A percentile compares a stretch with the other conserved stretches of the same genome.
Conservation (phyloP, 1,139 yeast species). For the Citeromyces hawaiiensis region DNA sequence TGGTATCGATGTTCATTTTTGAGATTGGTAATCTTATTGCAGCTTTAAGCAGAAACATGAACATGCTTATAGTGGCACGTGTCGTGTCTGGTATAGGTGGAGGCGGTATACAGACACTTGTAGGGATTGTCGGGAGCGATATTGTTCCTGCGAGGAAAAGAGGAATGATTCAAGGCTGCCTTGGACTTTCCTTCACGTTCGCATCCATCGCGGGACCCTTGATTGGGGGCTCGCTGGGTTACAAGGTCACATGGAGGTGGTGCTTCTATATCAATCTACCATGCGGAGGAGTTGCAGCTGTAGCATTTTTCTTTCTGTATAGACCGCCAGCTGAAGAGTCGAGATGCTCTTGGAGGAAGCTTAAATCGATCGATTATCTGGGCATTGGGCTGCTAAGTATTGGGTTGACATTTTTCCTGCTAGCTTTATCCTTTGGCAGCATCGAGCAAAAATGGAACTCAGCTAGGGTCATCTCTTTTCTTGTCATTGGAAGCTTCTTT, state of each 20-base stretch:
- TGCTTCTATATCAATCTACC: slow-evolving; percentile 61
- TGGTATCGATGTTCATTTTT: slow-evolving; percentile 38
- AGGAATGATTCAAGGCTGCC: slow-evolving; percentile 27
- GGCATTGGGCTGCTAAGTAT: slow-evolving; percentile 29
- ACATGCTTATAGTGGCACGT: slow-evolving; percentile 54
- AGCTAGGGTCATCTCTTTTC: slow-evolving; percentile 38
- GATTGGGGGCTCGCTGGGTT: slow-evolving; percentile 51
- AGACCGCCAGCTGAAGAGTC: slow-evolving; percentile 44
- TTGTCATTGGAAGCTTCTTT: slow-evolving; percentile 39
- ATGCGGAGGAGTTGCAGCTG: slow-evolving; percentile 39
- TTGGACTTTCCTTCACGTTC: slow-evolving; percentile 7
- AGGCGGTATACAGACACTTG: slow-evolving; percentile 51
- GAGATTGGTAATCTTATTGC: slow-evolving; percentile 51
- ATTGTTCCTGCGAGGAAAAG: slow-evolving; percentile 46
- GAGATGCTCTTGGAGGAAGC: slow-evolving; percentile 24
- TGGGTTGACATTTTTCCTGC: slow-evolving; percentile 28
- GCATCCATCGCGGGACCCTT: slow-evolving; percentile 42
- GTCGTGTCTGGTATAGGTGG: slow-evolving; percentile 64
- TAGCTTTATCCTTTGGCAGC: slow-evolving; percentile 42
- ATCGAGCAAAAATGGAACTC: slow-evolving; percentile 35
- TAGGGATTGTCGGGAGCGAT: slow-evolving; percentile 44
- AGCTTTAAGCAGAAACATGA: slow-evolving; percentile 44
- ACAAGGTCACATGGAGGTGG: slow-evolving; percentile 61
- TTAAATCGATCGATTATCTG: slow-evolving; percentile 30
- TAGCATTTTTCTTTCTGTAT: slow-evolving; percentile 23